Evolutionary conservation across 495 filamentous ascomycete genomes (phyloP).

Genomic region (Neurospora hispaniola): DNA sequence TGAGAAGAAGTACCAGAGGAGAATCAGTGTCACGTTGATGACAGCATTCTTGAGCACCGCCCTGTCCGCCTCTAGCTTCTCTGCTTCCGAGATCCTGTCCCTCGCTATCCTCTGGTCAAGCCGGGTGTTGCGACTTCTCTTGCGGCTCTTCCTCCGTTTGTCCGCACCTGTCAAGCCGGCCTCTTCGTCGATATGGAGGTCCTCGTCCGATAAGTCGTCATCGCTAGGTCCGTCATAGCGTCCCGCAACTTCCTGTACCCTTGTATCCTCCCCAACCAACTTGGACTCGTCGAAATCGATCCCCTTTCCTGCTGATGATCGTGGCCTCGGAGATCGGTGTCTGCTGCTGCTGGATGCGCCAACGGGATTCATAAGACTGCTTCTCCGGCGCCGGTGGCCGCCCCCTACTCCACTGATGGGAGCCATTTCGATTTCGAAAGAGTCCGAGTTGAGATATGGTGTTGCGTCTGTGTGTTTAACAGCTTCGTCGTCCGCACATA

Average conservation of each 20-base stretch:
- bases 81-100: constrained; percentile 46
- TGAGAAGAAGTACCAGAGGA: constrained; percentile 89
- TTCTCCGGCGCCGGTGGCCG: constrained; percentile 49
- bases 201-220: constrained; percentile 48
- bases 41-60: constrained; percentile 55
- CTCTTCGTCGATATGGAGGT: constrained; percentile 80
- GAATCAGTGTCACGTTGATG: constrained; percentile 67
- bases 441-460: constrained; percentile 5
- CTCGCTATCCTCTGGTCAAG: constrained; percentile 64
- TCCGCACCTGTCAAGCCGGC: constrained; percentile 70
- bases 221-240: constrained; percentile 14
- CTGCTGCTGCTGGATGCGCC: constrained; percentile 31
- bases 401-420: constrained; percentile 23
- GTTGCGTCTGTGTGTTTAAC: constrained; percentile 1
- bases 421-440: constrained; percentile 39
- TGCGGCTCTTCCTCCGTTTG: constrained; percentile 51
- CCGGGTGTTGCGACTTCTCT: constrained; percentile 54
- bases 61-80: constrained; percentile 58
- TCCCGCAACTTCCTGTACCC: constrained; percentile 12
- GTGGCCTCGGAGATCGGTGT: constrained; percentile 36
- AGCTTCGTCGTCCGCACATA: not conserved
- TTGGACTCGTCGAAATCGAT: constrained; percentile 33
- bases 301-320: constrained; percentile 12
- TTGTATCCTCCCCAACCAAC: constrained; percentile 29
- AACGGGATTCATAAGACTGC: constrained; percentile 42